Base-by-base conservation (phyloP, 2,329 filamentous ascomycete species). In the Domatiomyces catenatus region DNA sequence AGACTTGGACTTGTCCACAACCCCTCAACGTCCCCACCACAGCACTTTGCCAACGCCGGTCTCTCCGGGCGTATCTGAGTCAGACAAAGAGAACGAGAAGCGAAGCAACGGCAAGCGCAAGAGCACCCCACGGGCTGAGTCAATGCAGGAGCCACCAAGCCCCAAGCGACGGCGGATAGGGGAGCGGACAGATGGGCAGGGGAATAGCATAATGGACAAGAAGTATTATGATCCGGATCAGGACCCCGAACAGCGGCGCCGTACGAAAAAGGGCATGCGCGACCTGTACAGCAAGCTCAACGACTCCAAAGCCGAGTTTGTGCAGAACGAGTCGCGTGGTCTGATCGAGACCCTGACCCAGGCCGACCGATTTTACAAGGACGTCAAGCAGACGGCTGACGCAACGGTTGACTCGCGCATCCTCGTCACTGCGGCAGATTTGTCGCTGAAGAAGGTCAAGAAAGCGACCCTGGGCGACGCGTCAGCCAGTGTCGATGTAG, bases 341-440 rank as follows among this genome's bases (percentile, higher is more conserved):
- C 70, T 94, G 15, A 71, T 76, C 52, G 72, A 83, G 8, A 79
- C 80, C 1, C 70, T 96, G 20, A 65, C 76, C 20, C 75, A 76
- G 56, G 81, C 84, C 15, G 81, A 92, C 58, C 66, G 73, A 36
- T 68, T 82, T 12, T 81, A 83, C 54, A 72, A 73, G 50, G 73
- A 79, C 58, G 83, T 94, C 53, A 86, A 84, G 60, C 89, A 95
- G 69, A 94, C 92, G 0, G 80, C 82, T 1, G 92, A 96, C 64
- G 92, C 92, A 0, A 86, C 84, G 0, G 82, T 94, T 54, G 92
- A 98, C 64, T 88, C 90, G 0, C 80, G 85, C n/a, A 73, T 93
- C 22, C 75, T 96, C 2, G 83, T 94, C 47, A 81, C 77, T 56
- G 81, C 86, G 0, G 85, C 86, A 4, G 88, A 95, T 56, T 67